Evolutionary conservation across 164 flowering plant genomes (phyloP), one percentile per base, ranked within the genome.

Genomic region (Vitis labrusca): DNA sequence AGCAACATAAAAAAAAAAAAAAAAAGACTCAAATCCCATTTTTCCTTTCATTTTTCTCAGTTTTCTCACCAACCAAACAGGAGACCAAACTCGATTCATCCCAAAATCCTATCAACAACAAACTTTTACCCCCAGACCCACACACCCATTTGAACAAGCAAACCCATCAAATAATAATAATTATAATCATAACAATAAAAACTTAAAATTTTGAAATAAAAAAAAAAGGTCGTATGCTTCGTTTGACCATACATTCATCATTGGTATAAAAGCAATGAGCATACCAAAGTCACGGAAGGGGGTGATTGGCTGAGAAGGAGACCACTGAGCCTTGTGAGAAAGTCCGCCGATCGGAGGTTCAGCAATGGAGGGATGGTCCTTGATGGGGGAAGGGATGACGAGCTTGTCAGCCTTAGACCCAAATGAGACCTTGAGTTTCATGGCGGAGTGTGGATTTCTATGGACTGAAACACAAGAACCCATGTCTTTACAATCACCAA

Each of bases 391-490:
- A 4, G 74, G 85, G 52, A 77, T 74, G 29, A 69, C 69, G 9
- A 81, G 47, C 61, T 78, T 78, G 9, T 74, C 72, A 2, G 58
- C 63, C 63, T 83, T 79, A 47, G 85, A 77, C 67, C 65, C 75
- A 65, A 80, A 69, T 2, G 83, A 72, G 1, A 73, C 37, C 3
- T 65, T 37, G 51, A 76, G 1, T 57, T 81, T 83, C 82, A 80
- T 76, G 70, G 71, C 81, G 3, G 86, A 81, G 14, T 79, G 86
- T 5, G 76, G 60, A 63, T 63, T 72, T 68, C 68, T 80, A 58
- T 78, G 79, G 15, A 75, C 52, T 14, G 93, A 88, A 56, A 65
- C 80, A 74, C 93, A 86, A 17, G 85, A 72, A 71, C 93, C 93
- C 93, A 88, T 88, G 14, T 74, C 73, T 47, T 63, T 68, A 51